phyloP scores from a whole-genome alignment of 2,329 filamentous ascomycete species.

The Drechslera avenae region DNA sequence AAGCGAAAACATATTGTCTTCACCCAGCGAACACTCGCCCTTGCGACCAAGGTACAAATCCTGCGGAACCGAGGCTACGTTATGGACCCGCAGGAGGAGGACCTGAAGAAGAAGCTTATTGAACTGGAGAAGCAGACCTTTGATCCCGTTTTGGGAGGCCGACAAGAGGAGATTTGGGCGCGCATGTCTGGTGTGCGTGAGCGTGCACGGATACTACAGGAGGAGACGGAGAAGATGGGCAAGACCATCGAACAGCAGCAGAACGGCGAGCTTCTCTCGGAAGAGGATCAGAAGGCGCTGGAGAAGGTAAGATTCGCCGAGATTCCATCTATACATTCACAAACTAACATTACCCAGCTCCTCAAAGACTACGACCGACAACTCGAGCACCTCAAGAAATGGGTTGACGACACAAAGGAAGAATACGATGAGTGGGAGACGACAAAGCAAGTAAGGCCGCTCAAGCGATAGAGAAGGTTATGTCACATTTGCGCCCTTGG shows the following conservation, averaged over 20 bases:
- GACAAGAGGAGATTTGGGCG: conserved; percentile 86
- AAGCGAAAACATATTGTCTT: conserved; percentile 74
- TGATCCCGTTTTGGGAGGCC: conserved; percentile 74
- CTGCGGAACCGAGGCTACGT: conserved; percentile 81
- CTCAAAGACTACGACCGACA: conserved; percentile 83
- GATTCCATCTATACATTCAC: not conserved
- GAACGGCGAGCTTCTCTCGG: conserved; percentile 60
- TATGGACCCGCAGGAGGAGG: conserved; percentile 78
- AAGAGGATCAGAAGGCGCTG: conserved; percentile 72
- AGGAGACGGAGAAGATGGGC: conserved; percentile 73
- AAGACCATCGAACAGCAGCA: conserved; percentile 54
- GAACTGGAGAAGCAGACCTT: conserved; percentile 71
- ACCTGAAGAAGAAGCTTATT: conserved; percentile 72
- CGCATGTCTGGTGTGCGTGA: conserved; percentile 75
- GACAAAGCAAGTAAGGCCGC: conserved; percentile 31
- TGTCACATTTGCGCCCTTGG: not conserved
- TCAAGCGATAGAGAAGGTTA: conserved; percentile 27
- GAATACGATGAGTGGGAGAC: conserved; percentile 63
- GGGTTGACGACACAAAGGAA: conserved; percentile 62
- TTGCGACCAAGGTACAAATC: conserved; percentile 81
- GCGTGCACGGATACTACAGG: conserved; percentile 72
- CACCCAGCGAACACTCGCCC: conserved; percentile 71
- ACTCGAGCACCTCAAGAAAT: conserved; percentile 73
- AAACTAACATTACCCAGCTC: conserved; percentile 58
- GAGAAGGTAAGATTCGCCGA: conserved; percentile 66